phyloP scores from a whole-genome alignment of 805 yeast species.

The Pichia phayaonensis region DNA sequence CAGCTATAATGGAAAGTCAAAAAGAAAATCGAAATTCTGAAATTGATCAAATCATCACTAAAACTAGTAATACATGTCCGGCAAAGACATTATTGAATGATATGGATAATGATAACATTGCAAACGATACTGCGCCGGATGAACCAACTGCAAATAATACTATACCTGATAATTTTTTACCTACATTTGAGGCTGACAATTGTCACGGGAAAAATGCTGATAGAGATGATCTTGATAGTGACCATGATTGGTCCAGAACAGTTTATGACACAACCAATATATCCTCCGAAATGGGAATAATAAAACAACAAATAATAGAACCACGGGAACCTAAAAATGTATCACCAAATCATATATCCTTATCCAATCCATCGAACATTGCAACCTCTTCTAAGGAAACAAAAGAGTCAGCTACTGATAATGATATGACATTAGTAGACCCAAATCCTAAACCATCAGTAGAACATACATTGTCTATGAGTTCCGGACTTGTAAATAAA shows the following conservation, averaged over 20 bases:
- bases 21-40: neutral
- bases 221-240: neutral
- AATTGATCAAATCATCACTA: neutral
- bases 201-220: no score
- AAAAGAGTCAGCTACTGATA: conserved; percentile 10
- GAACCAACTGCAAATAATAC: neutral
- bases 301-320: neutral
- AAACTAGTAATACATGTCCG: neutral
- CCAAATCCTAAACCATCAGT: neutral
- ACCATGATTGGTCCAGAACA: conserved; percentile 13
- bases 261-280: conserved; percentile 8
- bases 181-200: neutral
- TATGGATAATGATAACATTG: neutral
- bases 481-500: neutral
- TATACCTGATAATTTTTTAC: neutral
- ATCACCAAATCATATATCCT: conserved; percentile 1
- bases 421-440: neutral
- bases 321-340: neutral
- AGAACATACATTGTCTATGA: neutral
- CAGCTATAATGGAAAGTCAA: neutral
- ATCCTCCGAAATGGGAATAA: neutral
- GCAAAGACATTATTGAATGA: neutral
- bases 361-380: conserved; percentile 20
- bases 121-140: neutral
- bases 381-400: neutral